Conservation (phyloP, 345 rosid species). For the Rubroshorea leprosula region DNA sequence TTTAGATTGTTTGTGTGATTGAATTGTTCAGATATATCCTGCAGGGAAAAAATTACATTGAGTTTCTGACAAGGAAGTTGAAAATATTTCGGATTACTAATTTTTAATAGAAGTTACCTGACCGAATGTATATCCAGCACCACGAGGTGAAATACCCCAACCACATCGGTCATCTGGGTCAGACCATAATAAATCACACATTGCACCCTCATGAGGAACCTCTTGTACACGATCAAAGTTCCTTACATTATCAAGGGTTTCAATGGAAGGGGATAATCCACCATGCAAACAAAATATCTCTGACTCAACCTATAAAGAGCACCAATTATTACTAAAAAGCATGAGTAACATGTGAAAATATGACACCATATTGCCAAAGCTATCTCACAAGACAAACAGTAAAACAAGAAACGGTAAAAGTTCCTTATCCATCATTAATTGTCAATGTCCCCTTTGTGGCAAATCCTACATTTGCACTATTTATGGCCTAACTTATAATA, state of each 20-base stretch:
- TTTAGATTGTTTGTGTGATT: conserved; percentile 86
- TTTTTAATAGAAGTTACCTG: conserved; percentile 41
- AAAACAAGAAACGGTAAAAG: no score
- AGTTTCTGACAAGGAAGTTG: conserved; percentile 1
- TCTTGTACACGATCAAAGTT: conserved; percentile 96
- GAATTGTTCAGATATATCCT: conserved; percentile 98
- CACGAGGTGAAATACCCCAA: conserved; percentile 99
- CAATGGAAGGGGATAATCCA: conserved; percentile 95
- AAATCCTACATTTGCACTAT: no score
- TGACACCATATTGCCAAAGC: no score
- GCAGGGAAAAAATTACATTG: conserved; percentile 8
- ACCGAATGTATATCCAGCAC: conserved; percentile 98
- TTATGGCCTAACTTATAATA: no score
- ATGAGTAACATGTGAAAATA: conserved; percentile 3
- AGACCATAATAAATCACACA: conserved; percentile 99
- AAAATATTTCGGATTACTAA: conserved; percentile 1
- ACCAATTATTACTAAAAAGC: conserved; percentile 1
- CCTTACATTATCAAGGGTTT: conserved; percentile 90
- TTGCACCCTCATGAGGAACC: conserved; percentile 98
- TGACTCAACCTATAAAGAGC: conserved; percentile 68
- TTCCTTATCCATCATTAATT: no score
- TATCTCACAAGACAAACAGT: no score
- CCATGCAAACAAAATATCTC: conserved; percentile 99
- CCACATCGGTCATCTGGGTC: conserved; percentile 98
- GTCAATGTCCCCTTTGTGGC: no score